These are phyloP conservation scores for Hypocreales sp. DNA, from an alignment of 2,329 filamentous ascomycete genomes.

Conservation along the genomic window DNA sequence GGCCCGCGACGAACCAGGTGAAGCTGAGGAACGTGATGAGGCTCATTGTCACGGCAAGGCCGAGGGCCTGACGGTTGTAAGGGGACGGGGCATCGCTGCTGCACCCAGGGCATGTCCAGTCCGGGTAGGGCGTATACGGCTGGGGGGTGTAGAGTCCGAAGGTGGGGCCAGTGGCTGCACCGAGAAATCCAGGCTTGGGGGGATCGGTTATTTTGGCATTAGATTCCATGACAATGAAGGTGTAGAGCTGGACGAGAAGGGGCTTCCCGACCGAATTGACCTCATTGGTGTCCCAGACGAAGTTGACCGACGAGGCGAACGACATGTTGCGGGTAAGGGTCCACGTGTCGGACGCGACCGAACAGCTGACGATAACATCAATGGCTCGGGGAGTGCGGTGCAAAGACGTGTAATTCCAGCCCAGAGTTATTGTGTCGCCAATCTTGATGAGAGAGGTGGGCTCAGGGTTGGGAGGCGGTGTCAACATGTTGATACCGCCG, in stretches of 20 bases:
- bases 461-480: conserved; percentile 27
- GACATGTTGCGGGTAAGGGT: conserved; percentile 50
- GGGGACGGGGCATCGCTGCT: conserved; percentile 36
- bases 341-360: conserved; percentile 34
- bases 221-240: conserved; percentile 45
- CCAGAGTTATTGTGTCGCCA: conserved; percentile 41
- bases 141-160: conserved; percentile 43
- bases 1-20: conserved; percentile 46
- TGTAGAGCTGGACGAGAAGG: conserved; percentile 40
- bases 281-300: conserved; percentile 44
- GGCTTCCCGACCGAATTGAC: conserved; percentile 27
- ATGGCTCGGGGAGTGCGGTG: conserved; percentile 41
- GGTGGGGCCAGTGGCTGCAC: conserved; percentile 27
- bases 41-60: conserved; percentile 37
- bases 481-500: conserved; percentile 37
- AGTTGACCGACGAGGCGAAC: conserved; percentile 31
- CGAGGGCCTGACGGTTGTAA: conserved; percentile 30
- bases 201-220: conserved; percentile 32
- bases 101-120: conserved; percentile 43
- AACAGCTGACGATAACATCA: conserved; percentile 43
- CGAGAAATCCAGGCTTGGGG: conserved; percentile 39
- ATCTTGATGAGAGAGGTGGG: conserved; percentile 42
- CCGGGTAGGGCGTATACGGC: conserved; percentile 32
- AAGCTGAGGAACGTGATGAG: conserved; percentile 42
- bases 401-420: conserved; percentile 51